Conservation (phyloP, 2,329 filamentous ascomycete species). For the Cladosporium oxysporum region DNA sequence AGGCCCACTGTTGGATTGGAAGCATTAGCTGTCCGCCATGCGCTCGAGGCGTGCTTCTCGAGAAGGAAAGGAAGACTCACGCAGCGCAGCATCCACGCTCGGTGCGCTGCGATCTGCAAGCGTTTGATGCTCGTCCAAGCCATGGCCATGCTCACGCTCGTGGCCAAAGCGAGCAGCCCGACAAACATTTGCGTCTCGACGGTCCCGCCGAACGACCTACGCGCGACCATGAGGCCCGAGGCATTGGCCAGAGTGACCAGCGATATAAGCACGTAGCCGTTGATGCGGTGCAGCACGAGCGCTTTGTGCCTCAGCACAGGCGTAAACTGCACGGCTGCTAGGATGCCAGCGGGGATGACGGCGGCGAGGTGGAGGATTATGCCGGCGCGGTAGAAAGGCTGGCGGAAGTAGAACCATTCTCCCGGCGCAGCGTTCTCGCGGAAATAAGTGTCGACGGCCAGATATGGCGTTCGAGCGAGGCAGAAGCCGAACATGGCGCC, state of each 20-base stretch:
- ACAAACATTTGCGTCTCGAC: conserved; percentile 52
- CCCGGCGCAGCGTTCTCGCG: conserved; percentile 38
- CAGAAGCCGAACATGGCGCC: conserved; percentile 47
- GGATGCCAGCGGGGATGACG: conserved; percentile 42
- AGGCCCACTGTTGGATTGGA: neutral
- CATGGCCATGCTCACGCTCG: conserved; percentile 47
- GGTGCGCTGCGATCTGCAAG: conserved; percentile 63
- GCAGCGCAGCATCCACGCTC: conserved; percentile 63
- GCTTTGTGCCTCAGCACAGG: conserved; percentile 49
- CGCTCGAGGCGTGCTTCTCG: neutral
- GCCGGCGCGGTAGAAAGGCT: conserved; percentile 39
- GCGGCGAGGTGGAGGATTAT: conserved; percentile 45
- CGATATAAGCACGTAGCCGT: conserved; percentile 57
- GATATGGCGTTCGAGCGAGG: conserved; percentile 50
- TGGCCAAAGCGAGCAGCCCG: conserved; percentile 49
- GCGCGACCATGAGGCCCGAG: conserved; percentile 56
- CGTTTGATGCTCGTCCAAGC: conserved; percentile 60
- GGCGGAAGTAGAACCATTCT: conserved; percentile 45
- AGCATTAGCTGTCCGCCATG: neutral
- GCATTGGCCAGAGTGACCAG: conserved; percentile 50
- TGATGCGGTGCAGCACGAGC: conserved; percentile 60
- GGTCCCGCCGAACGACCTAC: conserved; percentile 56
- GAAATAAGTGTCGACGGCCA: conserved; percentile 44
- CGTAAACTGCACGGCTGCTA: conserved; percentile 46
- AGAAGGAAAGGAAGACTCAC: conserved; percentile 21